phyloP scores from a whole-genome alignment of 2,329 filamentous ascomycete genomes.

The Fusarium coffeatum region DNA sequence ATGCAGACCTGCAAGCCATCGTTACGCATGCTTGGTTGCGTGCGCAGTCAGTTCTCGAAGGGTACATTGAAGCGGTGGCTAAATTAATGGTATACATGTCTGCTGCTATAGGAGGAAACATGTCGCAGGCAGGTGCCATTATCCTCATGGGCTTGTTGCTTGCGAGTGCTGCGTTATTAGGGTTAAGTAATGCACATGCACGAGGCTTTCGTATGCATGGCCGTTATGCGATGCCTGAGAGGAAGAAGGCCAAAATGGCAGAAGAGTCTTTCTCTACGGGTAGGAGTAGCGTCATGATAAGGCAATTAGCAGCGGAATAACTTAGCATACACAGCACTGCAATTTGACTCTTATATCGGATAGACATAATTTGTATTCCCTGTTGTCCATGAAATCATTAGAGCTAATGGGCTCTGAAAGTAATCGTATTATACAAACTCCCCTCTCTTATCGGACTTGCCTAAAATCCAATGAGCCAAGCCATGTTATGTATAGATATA shows the following conservation, averaged over 20 bases:
- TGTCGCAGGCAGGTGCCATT: conserved; percentile 63
- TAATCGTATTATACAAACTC: conserved; percentile 37
- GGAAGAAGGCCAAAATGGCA: neutral
- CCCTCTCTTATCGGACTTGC: conserved; percentile 8
- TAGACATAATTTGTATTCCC: conserved; percentile 15
- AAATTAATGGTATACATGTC: conserved; percentile 70
- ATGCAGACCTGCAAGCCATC: conserved; percentile 69
- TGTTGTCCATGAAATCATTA: conserved; percentile 32
- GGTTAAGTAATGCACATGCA: conserved; percentile 64
- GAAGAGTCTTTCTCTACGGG: neutral
- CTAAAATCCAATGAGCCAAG: neutral
- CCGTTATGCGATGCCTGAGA: conserved; percentile 53
- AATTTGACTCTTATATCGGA: neutral
- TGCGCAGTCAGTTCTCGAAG: conserved; percentile 61
- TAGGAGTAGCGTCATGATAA: neutral
- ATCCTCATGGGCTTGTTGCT: conserved; percentile 64
- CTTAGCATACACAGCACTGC: neutral
- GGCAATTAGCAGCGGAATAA: neutral
- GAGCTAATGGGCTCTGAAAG: conserved; percentile 3
- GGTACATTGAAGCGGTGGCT: conserved; percentile 63
- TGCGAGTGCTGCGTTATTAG: conserved; percentile 64
- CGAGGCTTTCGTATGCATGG: conserved; percentile 64
- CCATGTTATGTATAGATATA: neutral
- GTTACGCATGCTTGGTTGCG: conserved; percentile 68
- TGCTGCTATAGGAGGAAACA: conserved; percentile 66